phyloP scores from a whole-genome alignment of 129 eudicot genomes.

The Ambrosia artemisiifolia region DNA sequence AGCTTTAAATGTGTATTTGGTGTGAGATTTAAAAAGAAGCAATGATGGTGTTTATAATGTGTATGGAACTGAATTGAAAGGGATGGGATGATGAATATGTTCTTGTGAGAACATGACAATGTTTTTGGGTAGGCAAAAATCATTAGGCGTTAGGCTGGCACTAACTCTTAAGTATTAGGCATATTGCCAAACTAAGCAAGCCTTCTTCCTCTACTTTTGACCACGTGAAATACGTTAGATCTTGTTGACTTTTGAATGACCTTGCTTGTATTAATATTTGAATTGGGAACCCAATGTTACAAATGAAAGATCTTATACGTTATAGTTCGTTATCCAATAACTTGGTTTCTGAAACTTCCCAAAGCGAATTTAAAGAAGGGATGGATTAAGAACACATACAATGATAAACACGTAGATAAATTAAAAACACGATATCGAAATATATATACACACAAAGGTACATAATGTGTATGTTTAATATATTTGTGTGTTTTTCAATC shows the following conservation, averaged over 20 bases:
- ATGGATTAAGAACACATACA: too few relatives aligned
- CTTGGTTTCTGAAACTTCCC: too few relatives aligned
- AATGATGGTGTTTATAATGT: neutral
- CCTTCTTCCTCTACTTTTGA: slow-evolving; percentile 9
- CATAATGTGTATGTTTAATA: too few relatives aligned
- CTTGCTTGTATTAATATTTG: neutral
- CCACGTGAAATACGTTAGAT: neutral
- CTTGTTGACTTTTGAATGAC: neutral
- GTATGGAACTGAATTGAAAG: neutral
- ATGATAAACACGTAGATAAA: too few relatives aligned
- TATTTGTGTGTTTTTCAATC: too few relatives aligned
- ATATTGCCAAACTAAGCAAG: slow-evolving; percentile 25
- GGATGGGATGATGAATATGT: slow-evolving; percentile 10
- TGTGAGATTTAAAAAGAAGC: neutral
- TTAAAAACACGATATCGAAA: too few relatives aligned
- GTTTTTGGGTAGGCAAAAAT: slow-evolving; percentile 24
- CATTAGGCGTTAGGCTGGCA: slow-evolving; percentile 21
- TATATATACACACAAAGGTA: too few relatives aligned
- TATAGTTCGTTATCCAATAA: too few relatives aligned
- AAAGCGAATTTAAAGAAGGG: too few relatives aligned
- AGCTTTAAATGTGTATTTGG: too few relatives aligned
- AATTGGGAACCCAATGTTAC: too few relatives aligned
- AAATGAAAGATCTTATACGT: neutral
- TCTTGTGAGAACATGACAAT: slow-evolving; percentile 20
- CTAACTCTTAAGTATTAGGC: slow-evolving; percentile 15